Percentiles rank a stretch among this genome's conserved stretches.
Evolutionary conservation across 306 rosid genomes (phyloP).

Genomic region (Cucumis hystrix): DNA sequence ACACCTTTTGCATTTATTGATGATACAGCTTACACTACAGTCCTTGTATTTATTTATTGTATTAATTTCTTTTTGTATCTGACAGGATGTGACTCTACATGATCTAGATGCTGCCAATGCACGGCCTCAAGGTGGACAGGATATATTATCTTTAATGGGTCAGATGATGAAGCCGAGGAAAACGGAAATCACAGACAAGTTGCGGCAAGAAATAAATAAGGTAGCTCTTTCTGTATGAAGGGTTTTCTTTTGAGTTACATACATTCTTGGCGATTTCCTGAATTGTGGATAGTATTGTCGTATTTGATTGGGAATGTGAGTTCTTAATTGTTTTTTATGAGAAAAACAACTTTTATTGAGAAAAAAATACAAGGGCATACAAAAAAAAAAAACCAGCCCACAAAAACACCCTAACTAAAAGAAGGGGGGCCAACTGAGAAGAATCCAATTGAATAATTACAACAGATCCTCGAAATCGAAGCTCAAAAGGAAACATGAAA

Average conservation of each 20-base stretch:
- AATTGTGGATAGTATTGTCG: not conserved
- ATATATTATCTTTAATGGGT: constrained; percentile 89
- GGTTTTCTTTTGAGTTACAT: not conserved
- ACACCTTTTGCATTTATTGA: not conserved
- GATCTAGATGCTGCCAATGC: constrained; percentile 17
- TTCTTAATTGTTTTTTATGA: not conserved
- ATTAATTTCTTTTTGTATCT: not conserved
- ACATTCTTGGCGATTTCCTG: not conserved
- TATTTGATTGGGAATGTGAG: not conserved
- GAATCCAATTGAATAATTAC: too few relatives aligned
- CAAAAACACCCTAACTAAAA: too few relatives aligned
- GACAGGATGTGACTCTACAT: constrained; percentile 85
- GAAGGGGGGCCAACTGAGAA: too few relatives aligned
- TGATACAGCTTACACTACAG: not conserved
- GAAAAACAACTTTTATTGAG: too few relatives aligned
- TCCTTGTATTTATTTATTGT: not conserved
- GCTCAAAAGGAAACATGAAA: too few relatives aligned
- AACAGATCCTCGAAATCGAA: too few relatives aligned
- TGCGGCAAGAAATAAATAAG: constrained; percentile 11
- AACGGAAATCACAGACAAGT: constrained; percentile 22
- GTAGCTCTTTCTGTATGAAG: not conserved
- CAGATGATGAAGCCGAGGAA: constrained; percentile 99
- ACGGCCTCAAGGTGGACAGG: constrained; percentile 97
- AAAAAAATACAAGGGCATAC: too few relatives aligned
- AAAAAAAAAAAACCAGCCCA: too few relatives aligned